Evolutionary conservation across 257 asterid species (phyloP).

Genomic region (Solanum etuberosum): DNA sequence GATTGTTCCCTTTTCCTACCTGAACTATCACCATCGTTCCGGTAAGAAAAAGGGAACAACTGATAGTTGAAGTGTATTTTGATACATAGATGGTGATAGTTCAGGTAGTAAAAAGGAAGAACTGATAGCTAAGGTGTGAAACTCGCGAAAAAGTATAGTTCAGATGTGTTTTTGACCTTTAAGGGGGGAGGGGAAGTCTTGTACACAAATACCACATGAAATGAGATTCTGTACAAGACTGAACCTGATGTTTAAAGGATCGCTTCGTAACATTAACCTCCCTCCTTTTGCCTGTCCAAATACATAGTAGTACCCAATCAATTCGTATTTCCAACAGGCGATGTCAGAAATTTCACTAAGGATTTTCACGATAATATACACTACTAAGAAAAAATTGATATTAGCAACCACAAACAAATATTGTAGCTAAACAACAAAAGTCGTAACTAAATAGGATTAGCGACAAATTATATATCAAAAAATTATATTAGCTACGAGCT

Average conservation of each 20-base stretch:
- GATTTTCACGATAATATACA: not conserved
- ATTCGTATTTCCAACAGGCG: conserved; percentile 4
- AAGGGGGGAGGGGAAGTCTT: conserved; percentile 36
- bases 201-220: conserved; percentile 53
- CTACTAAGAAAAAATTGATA: not conserved
- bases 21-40: not conserved
- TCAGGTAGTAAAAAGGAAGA: not conserved
- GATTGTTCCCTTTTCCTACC: not conserved
- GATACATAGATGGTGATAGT: not conserved
- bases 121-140: not conserved
- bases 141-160: not conserved
- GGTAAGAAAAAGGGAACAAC: not conserved
- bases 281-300: conserved; percentile 56
- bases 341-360: not conserved
- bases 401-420: not conserved
- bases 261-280: conserved; percentile 41
- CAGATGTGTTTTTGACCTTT: not conserved
- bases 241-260: conserved; percentile 68
- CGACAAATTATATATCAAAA: not conserved
- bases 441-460: not conserved
- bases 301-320: conserved; percentile 31
- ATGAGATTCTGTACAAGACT: conserved; percentile 85
- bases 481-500: not conserved
- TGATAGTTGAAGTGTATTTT: not conserved
- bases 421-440: not conserved